Evolutionary conservation across 2,329 filamentous ascomycete species (phyloP), one percentile per base, ranked within the genome.

Genomic region (Berkeleyomyces rouxiae): DNA sequence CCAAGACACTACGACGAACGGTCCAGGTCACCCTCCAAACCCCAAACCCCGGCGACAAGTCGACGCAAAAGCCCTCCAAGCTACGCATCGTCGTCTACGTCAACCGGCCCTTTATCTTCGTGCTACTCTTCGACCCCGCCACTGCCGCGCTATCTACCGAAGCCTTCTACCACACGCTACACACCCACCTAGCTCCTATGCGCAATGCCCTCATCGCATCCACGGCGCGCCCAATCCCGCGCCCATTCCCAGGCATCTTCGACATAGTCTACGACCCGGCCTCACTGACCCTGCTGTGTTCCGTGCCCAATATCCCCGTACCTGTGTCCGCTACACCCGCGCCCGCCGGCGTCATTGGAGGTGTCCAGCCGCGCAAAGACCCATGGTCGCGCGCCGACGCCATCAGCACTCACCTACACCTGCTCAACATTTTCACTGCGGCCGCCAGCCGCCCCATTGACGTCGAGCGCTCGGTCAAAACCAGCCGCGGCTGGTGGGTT

Each of bases 51-150:
- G 80, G 80, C 66, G 79, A 82, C 66, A 72, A 68, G 74, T 76
- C 1, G 76, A 77, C n/a, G 11, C 23, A 43, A 6, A 53, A 36
- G 23, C 44, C 16, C 33, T 47, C 40, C 64, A 82, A 79, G 67
- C 71, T 90, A 49, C 81, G 85, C 0, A 84, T 88, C 1, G 79
- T 90, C 5, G 80, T 90, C 59, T 91, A 90, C 69, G 80, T 85
- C 55, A 83, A 84, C 70, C 81, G 79, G 33, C 88, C 88, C 0
- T 92, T 92, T 72, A 80, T 92, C 58, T 91, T 88, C 70, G 81
- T 85, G 1, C 85, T 93, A 65, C 75, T 93, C 3, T 92, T 92
- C 71, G 69, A 70, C 9, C 70, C 74, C 11, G 77, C 77, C 57
- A 85, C 57, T 49, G 77, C 77, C 61, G 80, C 82, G 1, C 71